phyloP scores from a whole-genome alignment of 2,329 filamentous ascomycete species.

The Talaromyces sp. region DNA sequence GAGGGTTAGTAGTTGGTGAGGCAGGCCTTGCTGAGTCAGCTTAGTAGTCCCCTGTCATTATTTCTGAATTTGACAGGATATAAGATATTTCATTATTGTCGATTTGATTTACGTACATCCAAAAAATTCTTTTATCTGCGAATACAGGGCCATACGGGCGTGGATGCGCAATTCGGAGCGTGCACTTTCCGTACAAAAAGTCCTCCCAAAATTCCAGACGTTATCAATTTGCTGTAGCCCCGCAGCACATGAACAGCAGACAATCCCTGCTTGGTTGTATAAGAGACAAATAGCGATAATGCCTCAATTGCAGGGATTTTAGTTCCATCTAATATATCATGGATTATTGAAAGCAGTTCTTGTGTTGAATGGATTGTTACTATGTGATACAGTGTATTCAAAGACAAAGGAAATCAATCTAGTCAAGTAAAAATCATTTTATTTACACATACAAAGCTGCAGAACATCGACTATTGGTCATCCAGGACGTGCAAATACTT shows the following conservation, averaged over 20 bases:
- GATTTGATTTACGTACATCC: no score
- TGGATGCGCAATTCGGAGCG: background rate
- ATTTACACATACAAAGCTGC: slow-evolving; percentile 19
- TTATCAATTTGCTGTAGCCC: background rate
- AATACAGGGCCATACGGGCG: background rate
- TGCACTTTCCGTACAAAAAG: background rate
- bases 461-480: slow-evolving; percentile 59
- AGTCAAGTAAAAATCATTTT: slow-evolving; percentile 16
- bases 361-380: background rate
- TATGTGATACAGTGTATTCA: slow-evolving; percentile 10
- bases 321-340: no score
- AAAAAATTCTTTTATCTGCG: no score
- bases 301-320: background rate
- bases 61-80: background rate
- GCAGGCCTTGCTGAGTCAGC: background rate
- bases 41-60: background rate
- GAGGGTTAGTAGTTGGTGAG: background rate
- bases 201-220: background rate
- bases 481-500: slow-evolving; percentile 95
- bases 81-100: no score
- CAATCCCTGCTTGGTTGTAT: background rate
- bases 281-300: background rate
- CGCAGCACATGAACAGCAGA: background rate
- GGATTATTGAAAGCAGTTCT: no score
- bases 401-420: slow-evolving; percentile 19